These are phyloP conservation scores for Podaxis sp. DNA, from an alignment of 768 basidiomycete genomes.

Conservation along the genomic window DNA sequence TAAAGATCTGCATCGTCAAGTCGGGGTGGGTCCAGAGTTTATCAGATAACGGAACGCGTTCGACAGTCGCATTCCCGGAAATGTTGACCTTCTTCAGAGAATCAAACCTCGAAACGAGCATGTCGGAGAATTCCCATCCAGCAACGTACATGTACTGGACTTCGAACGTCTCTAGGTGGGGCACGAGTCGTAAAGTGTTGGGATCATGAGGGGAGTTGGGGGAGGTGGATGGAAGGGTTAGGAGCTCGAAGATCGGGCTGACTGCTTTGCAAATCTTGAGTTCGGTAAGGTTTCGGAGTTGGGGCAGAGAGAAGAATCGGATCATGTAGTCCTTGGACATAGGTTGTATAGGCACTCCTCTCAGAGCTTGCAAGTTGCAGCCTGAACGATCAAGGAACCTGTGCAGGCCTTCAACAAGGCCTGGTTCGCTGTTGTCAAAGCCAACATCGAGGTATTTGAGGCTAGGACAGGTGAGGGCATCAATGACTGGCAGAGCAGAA, in stretches of 20 bases:
- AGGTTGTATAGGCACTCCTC: not conserved
- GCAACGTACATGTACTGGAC: not conserved
- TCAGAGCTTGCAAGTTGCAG: not conserved
- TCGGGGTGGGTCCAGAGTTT: not conserved
- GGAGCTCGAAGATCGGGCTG: not conserved
- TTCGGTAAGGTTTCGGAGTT: not conserved
- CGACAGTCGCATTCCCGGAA: not conserved
- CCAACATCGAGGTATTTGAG: not conserved
- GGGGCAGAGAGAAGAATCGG: not conserved
- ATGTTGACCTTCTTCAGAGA: not conserved
- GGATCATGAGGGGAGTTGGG: not conserved
- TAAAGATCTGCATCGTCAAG: not conserved
- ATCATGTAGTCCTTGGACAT: not conserved
- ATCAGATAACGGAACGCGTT: not conserved
- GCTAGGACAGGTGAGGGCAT: not conserved
- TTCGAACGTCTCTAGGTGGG: not conserved
- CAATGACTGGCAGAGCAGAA: not conserved
- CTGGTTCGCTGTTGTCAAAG: not conserved
- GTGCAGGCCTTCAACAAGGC: not conserved
- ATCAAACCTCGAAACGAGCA: conserved; percentile 1
- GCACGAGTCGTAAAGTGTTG: not conserved
- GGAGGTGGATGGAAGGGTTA: not conserved
- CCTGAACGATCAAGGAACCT: not conserved
- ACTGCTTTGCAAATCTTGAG: not conserved
- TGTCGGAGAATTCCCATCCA: not conserved